These are phyloP conservation scores for Corymbia calophylla DNA, from an alignment of 441 rosid genomes.

Conservation along the genomic window DNA sequence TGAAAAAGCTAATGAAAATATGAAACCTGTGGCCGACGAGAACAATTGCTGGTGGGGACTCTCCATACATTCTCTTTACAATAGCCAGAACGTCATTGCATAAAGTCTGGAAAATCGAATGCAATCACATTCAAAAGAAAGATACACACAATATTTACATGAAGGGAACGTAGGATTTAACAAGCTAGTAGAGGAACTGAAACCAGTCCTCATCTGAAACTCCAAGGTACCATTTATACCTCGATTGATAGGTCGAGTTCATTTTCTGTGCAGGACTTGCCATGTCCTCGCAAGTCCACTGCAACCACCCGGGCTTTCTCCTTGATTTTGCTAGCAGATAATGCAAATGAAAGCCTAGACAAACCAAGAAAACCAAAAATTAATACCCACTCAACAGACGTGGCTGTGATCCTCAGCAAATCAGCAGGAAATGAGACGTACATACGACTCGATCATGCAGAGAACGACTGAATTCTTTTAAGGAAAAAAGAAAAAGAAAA, in stretches of 20 bases:
- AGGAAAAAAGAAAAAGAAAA: neutral
- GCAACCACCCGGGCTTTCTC: constrained; percentile 86
- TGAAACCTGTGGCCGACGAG: constrained; percentile 95
- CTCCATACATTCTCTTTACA: constrained; percentile 80
- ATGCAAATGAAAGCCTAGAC: constrained; percentile 79
- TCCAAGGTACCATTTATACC: constrained; percentile 24
- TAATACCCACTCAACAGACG: neutral
- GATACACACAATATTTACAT: neutral
- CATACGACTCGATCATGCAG: neutral
- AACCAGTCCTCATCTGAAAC: neutral
- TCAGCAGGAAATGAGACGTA: neutral
- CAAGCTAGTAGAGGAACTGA: neutral
- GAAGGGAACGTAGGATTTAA: neutral
- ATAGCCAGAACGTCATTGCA: constrained; percentile 80
- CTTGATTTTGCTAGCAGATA: constrained; percentile 71
- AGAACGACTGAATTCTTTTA: neutral
- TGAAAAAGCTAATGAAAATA: neutral
- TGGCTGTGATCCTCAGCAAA: neutral
- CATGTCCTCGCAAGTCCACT: constrained; percentile 96
- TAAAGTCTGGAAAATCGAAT: constrained; percentile 65
- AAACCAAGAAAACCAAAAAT: neutral
- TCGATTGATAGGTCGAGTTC: constrained; percentile 82
- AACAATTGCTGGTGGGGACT: constrained; percentile 85
- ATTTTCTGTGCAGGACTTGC: constrained; percentile 72
- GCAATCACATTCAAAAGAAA: neutral